Evolutionary conservation across 371 early-diverging fungal genomes (phyloP), one percentile per base, ranked within the genome.

Genomic region (Basidiobolus meristosporus): DNA sequence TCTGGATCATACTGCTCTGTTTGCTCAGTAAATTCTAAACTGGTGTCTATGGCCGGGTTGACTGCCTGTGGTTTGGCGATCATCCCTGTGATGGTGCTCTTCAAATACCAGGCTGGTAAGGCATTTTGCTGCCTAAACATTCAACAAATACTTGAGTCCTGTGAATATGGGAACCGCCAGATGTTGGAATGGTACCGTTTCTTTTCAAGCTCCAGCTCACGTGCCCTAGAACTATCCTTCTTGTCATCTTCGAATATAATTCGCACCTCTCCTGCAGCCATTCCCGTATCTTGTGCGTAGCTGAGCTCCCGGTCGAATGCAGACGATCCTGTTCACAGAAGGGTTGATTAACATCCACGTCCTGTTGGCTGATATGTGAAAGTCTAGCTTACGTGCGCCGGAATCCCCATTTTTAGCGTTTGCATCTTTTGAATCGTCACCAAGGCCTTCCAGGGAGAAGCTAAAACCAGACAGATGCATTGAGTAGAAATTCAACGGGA

Each of bases 51-150:
- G 14, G 12, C 17, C 11, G 38, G 2, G 17, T 26, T 42, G 29
- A 3, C 15, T 18, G 22, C 30, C 32, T 33, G 32, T 38, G 11
- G 37, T 26, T 28, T 60, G 26, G 26, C 26, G 26, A 26, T 3
- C 26, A 26, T 60, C 5, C 65, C 63, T 16, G 77, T 70, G 2
- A 79, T 76, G 1, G 80, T 77, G 39, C 72, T 73, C 36, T 67
- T 71, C 17, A 67, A 69, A 55, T 79, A 82, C 83, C 79, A 86
- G 17, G 70, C 70, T n/a, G 81, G 85, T 35, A 80, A 56, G 26
- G 73, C 79, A 51, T 82, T 83, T 52, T 77, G 82, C 41, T 68
- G 69, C 38, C 57, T 56, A 38, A 20, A 19, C 7, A 20, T 6
- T 10, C n/a, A 11, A 32, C 31, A 16, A 15, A 2, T 14, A 23